A percentile compares a stretch with the other conserved stretches of the same genome.
phyloP scores from a whole-genome alignment of 2,329 filamentous ascomycete genomes.

The Clonostachys byssicola region DNA sequence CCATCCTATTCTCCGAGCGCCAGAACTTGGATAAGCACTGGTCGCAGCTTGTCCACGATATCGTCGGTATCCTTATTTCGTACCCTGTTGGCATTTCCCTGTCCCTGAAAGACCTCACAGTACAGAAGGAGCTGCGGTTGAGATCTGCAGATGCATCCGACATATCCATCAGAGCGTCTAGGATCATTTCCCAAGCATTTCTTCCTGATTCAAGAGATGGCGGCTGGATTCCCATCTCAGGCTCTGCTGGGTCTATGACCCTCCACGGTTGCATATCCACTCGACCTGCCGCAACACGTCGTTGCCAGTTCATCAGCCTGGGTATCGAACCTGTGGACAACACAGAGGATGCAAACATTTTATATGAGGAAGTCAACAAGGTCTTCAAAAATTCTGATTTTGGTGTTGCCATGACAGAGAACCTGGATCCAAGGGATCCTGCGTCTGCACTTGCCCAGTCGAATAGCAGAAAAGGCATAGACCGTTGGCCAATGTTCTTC shows the following conservation, averaged over 20 bases:
- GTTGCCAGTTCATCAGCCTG: conserved; percentile 76
- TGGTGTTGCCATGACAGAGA: conserved; percentile 47
- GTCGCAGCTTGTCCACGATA: conserved; percentile 52
- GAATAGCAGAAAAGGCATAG: conserved; percentile 59
- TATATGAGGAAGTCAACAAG: conserved; percentile 77
- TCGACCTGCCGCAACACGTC: conserved; percentile 64
- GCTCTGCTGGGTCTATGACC: conserved; percentile 54
- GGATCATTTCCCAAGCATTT: conserved; percentile 62
- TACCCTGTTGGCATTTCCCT: conserved; percentile 58
- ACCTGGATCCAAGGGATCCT: conserved; percentile 14
- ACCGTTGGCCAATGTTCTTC: conserved; percentile 87
- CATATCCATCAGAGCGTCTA: conserved; percentile 20
- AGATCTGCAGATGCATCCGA: conserved; percentile 15
- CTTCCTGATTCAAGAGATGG: conserved; percentile 50
- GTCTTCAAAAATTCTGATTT: conserved; percentile 76
- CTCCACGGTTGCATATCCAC: conserved; percentile 71
- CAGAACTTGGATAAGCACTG: conserved; percentile 57
- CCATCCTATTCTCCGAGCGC: conserved; percentile 45
- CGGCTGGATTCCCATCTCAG: conserved; percentile 68
- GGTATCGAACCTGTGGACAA: conserved; percentile 64
- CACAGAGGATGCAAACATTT: conserved; percentile 51
- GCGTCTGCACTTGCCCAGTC: conserved; percentile 45
- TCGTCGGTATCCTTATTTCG: conserved; percentile 65
- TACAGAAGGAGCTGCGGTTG: conserved; percentile 30
- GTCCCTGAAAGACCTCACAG: conserved; percentile 46